Percentiles rank a stretch among this genome's conserved stretches.
phyloP scores from a whole-genome alignment of 2,329 filamentous ascomycete species.

The Aspergillus sp. region DNA sequence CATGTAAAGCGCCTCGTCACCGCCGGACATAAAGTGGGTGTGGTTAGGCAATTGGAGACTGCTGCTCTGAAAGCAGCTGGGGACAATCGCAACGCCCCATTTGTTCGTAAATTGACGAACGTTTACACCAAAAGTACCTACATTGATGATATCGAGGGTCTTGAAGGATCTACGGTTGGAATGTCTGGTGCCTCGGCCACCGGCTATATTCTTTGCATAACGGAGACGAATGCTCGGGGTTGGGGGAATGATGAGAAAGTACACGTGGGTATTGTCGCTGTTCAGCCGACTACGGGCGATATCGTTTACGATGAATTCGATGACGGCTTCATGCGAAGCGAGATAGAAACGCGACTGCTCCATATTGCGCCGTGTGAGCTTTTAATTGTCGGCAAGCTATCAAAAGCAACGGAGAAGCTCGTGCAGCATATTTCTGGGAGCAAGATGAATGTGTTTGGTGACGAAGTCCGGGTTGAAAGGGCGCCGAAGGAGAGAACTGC shows the following conservation, averaged over 20 bases:
- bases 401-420: constrained; percentile 88
- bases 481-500: constrained; percentile 75
- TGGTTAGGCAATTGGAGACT: constrained; percentile 92
- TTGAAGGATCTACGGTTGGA: constrained; percentile 59
- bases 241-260: constrained; percentile 91
- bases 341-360: constrained; percentile 90
- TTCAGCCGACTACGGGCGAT: constrained; percentile 93
- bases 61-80: constrained; percentile 93
- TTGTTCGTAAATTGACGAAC: constrained; percentile 89
- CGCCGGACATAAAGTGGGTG: constrained; percentile 92
- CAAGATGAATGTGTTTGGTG: constrained; percentile 88
- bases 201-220: constrained; percentile 92
- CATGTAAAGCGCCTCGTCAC: constrained; percentile 91
- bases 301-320: constrained; percentile 96
- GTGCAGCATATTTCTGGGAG: constrained; percentile 85
- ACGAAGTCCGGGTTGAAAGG: constrained; percentile 81
- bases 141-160: constrained; percentile 84
- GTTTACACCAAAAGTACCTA: constrained; percentile 98
- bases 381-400: constrained; percentile 85
- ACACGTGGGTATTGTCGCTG: constrained; percentile 84
- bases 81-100: constrained; percentile 90
- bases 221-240: constrained; percentile 76
- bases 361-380: constrained; percentile 97
- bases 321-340: constrained; percentile 94
- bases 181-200: constrained; percentile 59